These are phyloP conservation scores for Eurotiales sp. DNA, from an alignment of 2,329 filamentous ascomycete genomes.

Conservation along the genomic window DNA sequence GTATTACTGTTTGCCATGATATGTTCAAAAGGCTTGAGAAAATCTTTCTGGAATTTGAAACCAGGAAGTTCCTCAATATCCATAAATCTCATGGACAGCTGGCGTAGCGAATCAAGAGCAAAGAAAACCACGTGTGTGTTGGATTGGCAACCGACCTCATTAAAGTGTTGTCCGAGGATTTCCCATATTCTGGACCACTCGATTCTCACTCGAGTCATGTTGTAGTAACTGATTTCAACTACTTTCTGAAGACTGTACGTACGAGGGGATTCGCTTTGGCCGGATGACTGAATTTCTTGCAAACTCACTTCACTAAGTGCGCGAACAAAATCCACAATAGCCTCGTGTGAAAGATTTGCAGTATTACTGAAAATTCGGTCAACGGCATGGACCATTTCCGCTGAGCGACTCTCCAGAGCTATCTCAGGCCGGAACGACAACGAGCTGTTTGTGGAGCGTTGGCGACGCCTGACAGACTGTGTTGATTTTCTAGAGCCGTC, in stretches of 20 bases:
- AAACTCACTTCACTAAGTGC: conserved; percentile 94
- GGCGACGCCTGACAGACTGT: conserved; percentile 50
- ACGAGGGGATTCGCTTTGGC: conserved; percentile 88
- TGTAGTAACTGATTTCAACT: conserved; percentile 99
- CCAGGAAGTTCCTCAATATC: conserved; percentile 95
- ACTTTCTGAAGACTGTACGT: conserved; percentile 98
- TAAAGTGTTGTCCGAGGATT: conserved; percentile 97
- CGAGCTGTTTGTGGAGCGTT: conserved; percentile 43
- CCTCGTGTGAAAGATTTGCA: conserved; percentile 85
- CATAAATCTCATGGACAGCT: conserved; percentile 98
- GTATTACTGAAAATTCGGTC: conserved; percentile 97
- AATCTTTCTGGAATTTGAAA: conserved; percentile 99
- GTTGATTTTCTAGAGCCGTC: conserved; percentile 64
- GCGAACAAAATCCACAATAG: conserved; percentile 91
- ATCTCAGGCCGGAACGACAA: conserved; percentile 70
- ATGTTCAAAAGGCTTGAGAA: conserved; percentile 96
- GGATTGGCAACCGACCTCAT: conserved; percentile 90
- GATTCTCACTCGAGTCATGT: conserved; percentile 97
- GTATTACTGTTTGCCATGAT: conserved; percentile 91
- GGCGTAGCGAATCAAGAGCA: conserved; percentile 87
- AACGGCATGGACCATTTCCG: conserved; percentile 87
- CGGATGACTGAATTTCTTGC: conserved; percentile 98
- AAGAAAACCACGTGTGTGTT: conserved; percentile 98
- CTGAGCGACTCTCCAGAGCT: conserved; percentile 85
- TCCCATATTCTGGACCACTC: conserved; percentile 99